Percentiles rank a stretch among this genome's conserved stretches.
These are phyloP conservation scores for Lachnellula arida DNA, from an alignment of 2,329 filamentous ascomycete species.

Conservation along the genomic window DNA sequence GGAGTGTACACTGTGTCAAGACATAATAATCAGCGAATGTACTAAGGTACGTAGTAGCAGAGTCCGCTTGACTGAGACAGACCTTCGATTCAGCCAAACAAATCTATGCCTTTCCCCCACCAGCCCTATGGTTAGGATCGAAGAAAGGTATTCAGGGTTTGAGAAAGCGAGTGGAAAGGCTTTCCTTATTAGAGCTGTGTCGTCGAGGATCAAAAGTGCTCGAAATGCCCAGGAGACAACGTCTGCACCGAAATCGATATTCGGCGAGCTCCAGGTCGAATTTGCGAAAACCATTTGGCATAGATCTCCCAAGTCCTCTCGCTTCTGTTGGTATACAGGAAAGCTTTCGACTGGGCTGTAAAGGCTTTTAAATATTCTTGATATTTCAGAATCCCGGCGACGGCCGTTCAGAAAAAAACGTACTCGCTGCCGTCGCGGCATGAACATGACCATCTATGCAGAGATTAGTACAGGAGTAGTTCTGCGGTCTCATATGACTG, in stretches of 20 bases:
- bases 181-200: neutral
- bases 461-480: too few relatives aligned
- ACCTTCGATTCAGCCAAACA: too few relatives aligned
- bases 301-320: neutral
- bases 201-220: neutral
- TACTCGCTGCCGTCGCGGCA: neutral
- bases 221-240: neutral
- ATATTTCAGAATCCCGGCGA: neutral
- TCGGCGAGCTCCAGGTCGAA: neutral
- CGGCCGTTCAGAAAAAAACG: neutral
- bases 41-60: too few relatives aligned
- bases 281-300: neutral
- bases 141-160: neutral
- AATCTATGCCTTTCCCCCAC: too few relatives aligned
- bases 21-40: too few relatives aligned
- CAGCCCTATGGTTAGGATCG: too few relatives aligned
- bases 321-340: neutral
- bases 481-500: neutral
- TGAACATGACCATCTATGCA: neutral
- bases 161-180: neutral
- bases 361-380: neutral
- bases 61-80: too few relatives aligned
- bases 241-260: neutral
- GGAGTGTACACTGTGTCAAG: neutral
- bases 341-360: neutral